phyloP scores from a whole-genome alignment of 495 filamentous ascomycete genomes.

The Hyaloscypha variabilis region DNA sequence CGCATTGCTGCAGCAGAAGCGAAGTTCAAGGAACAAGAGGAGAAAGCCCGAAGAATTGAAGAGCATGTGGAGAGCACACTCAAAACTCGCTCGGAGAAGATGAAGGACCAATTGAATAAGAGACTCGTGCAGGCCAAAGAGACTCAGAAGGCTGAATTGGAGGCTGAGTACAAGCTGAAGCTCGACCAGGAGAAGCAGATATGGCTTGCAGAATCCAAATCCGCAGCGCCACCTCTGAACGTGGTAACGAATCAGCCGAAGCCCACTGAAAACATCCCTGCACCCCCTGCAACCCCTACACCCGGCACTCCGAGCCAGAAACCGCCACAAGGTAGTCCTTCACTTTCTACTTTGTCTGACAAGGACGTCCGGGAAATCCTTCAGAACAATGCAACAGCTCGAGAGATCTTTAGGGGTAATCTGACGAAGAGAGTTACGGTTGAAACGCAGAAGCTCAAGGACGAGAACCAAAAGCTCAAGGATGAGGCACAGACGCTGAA shows the following conservation, averaged over 20 bases:
- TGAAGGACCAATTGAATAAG: slow-evolving; percentile 71
- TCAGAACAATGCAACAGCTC: slow-evolving; percentile 63
- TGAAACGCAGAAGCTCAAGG: slow-evolving; percentile 57
- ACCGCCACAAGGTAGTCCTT: slow-evolving; percentile 39
- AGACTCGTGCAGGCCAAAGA: slow-evolving; percentile 65
- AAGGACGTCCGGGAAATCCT: slow-evolving; percentile 59
- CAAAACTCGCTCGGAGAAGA: slow-evolving; percentile 67
- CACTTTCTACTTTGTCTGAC: slow-evolving; percentile 52
- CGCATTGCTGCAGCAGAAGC: slow-evolving; percentile 42
- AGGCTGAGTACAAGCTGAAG: slow-evolving; percentile 65
- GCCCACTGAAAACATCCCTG: slow-evolving; percentile 8
- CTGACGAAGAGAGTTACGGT: slow-evolving; percentile 59
- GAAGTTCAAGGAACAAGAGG: slow-evolving; percentile 46
- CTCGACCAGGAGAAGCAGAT: slow-evolving; percentile 66
- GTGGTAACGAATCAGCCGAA: slow-evolving; percentile 9
- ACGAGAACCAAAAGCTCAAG: no score
- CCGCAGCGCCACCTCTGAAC: slow-evolving; percentile 1
- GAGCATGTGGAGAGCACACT: slow-evolving; percentile 56
- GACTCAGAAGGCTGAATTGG: slow-evolving; percentile 40
- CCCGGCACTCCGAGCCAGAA: slow-evolving; percentile 34
- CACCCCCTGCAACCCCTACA: slow-evolving; percentile 16
- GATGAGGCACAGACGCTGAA: slow-evolving; percentile 59
- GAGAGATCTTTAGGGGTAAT: slow-evolving; percentile 67
- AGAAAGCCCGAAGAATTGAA: slow-evolving; percentile 60
- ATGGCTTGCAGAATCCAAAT: slow-evolving; percentile 46